Conservation (phyloP, 2,329 filamentous ascomycete species). For the Diaporthe citrichinensis region DNA sequence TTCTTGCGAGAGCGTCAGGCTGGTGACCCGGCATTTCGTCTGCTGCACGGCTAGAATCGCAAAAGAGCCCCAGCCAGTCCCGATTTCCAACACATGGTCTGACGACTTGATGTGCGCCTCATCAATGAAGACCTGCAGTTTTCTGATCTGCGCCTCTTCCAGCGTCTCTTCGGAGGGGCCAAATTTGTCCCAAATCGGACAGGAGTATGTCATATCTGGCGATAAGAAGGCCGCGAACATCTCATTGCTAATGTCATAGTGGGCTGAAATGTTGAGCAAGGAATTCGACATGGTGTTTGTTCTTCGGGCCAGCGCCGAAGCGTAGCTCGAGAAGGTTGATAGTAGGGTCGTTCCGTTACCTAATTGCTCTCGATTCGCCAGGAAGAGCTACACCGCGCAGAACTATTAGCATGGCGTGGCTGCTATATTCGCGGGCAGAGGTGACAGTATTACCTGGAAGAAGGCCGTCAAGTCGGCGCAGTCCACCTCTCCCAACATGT, state of each 20-base stretch:
- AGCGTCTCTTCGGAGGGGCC: conserved; percentile 67
- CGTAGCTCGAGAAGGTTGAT: conserved; percentile 69
- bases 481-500: conserved; percentile 80
- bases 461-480: conserved; percentile 77
- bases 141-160: conserved; percentile 76
- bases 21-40: conserved; percentile 79
- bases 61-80: conserved; percentile 82
- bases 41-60: conserved; percentile 77
- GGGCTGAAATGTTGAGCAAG: conserved; percentile 77
- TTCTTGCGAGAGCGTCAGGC: conserved; percentile 76
- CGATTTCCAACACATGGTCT: conserved; percentile 82
- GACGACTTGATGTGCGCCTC: conserved; percentile 73
- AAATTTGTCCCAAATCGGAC: conserved; percentile 72
- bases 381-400: conserved; percentile 70
- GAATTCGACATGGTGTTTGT: conserved; percentile 72
- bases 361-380: conserved; percentile 75
- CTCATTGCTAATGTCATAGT: conserved; percentile 83
- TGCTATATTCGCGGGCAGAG: neutral
- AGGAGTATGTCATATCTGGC: conserved; percentile 83
- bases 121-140: conserved; percentile 75
- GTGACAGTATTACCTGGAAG: conserved; percentile 67
- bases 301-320: conserved; percentile 70
- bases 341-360: conserved; percentile 75
- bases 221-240: conserved; percentile 83
- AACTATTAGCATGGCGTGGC: conserved; percentile 7